Evolutionary conservation across 495 filamentous ascomycete genomes (phyloP), one percentile per base, ranked within the genome.

Genomic region (Penicillium mononematosum): DNA sequence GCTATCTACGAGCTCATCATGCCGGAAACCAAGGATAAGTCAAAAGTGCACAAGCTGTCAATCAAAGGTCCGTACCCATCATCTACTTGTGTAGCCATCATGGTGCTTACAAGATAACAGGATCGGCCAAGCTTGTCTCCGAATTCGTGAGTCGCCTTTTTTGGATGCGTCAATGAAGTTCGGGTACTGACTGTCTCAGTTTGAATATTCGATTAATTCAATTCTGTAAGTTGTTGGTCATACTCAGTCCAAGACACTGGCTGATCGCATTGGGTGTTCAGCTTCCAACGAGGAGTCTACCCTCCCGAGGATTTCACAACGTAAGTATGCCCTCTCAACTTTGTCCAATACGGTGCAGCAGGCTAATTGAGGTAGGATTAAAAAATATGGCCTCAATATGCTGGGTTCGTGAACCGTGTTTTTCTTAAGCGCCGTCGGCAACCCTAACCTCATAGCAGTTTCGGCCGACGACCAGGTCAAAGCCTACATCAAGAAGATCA

Each of bases 351-450:
- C 1, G 25, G 3, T 41, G 10, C 24, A 49, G 43, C 10, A 47
- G 50, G 22, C 56, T 62, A 45, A 62, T 17, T 19, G 10, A 29
- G 25, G 32, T 55, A 88, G 86, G 22, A 91, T 98, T 64, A 98
- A 98, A 75, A 98, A 98, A 79, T 98, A 98, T 85, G 95, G 95
- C 64, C 85, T 98, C 62, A 98, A 96, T 66, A 98, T 98, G 91
- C 89, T 97, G 39, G 83, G 85, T 88, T 74, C 56, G 78, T 72
- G 32, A 38, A 11, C 12, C 19, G 14, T 10, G 16, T 20, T 16
- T 34, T 27, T 38, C 32, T 19, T 32, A 44, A 12, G 19, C 20
- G 17, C 4, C 3, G 12, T 17, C 29, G n/a, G 10, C 45, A 58
- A 2, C 7, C 31, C 61, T 69, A 59, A 69, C 55, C 25, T 52